Conservation (phyloP, 176 grass and related monocot species). For the Saccharum spontaneum region DNA sequence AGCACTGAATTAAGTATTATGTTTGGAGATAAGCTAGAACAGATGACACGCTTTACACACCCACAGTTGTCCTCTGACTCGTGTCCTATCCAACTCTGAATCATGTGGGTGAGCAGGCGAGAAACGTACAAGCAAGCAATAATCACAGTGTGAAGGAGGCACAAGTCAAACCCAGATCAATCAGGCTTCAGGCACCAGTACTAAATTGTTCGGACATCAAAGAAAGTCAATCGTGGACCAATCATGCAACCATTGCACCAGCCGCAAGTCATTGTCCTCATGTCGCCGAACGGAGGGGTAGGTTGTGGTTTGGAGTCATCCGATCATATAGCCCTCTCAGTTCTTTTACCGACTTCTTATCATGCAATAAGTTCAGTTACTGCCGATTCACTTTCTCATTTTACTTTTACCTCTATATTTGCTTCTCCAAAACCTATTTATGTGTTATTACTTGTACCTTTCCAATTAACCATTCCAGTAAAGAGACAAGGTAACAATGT, state of each 20-base stretch:
- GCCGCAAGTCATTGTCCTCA: conserved; percentile 33
- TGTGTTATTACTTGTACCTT: background rate
- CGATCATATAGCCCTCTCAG: background rate
- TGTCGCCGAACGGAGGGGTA: conserved; percentile 14
- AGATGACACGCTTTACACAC: conserved; percentile 15
- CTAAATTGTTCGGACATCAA: conserved; percentile 40
- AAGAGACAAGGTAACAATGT: background rate
- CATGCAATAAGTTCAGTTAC: background rate
- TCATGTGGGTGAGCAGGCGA: conserved; percentile 39
- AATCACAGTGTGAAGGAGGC: background rate
- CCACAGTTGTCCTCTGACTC: conserved; percentile 34
- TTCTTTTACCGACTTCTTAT: conserved; percentile 2
- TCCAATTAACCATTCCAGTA: background rate
- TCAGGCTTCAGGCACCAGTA: background rate
- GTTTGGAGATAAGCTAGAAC: conserved; percentile 19
- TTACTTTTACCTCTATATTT: background rate
- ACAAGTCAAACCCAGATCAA: conserved; percentile 49
- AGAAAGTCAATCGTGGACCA: conserved; percentile 50
- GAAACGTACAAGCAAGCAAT: conserved; percentile 33
- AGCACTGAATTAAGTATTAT: background rate
- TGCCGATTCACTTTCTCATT: background rate
- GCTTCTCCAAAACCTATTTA: background rate
- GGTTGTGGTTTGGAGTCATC: background rate
- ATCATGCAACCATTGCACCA: conserved; percentile 43
- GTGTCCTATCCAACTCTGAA: conserved; percentile 33